Base-by-base conservation (phyloP, 208 protist genomes). In the Ichthyophonus hoferi region DNA sequence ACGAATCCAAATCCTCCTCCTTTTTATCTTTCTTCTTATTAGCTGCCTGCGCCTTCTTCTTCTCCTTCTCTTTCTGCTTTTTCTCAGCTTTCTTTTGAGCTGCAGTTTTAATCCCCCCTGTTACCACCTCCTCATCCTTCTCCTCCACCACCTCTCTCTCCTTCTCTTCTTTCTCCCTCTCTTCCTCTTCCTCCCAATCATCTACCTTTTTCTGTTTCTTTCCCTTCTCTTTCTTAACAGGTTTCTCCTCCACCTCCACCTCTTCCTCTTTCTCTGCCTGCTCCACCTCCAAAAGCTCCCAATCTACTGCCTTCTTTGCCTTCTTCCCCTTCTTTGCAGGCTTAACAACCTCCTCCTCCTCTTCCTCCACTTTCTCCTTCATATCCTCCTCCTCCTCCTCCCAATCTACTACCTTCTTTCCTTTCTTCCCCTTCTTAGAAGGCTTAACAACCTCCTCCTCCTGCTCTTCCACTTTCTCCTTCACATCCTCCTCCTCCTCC, bases 21-120 rank as follows among this genome's bases (percentile, higher is more conserved):
- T 86, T 43, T 78, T 83, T 76, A 33, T 81, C 35, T 78, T 83
- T 31, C 79, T 90, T 90, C 79, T 86, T 67, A 35, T 84, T 79
- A 24, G 77, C 76, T 0, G n/a, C 43, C 31, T 79, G 67, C 24
- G 17, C 43, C 31, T 89, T 79, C 33, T 42, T 42, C 38, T 58
- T 82, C 87, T 58, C 84, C 84, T 86, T 77, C 58, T 87, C 58
- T 43, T 83, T 81, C 24, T 79, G 14, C 58, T 77, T 81, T 43
- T 91, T 85, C 34, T 79, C 24, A 24, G n/a, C 31, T 34, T 84
- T 40, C 34, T 78, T 82, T 50, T 89, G 78, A 35, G 43, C 89
- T 76, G 40, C 37, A 77, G 42, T 82, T 31, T 90, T 50, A 24
- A 79, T 2, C 38, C 43, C 40, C 33, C 41, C 41, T 40, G 7